These are phyloP conservation scores for Phoma sp. DNA, from an alignment of 2,329 filamentous ascomycete genomes.

Conservation along the genomic window DNA sequence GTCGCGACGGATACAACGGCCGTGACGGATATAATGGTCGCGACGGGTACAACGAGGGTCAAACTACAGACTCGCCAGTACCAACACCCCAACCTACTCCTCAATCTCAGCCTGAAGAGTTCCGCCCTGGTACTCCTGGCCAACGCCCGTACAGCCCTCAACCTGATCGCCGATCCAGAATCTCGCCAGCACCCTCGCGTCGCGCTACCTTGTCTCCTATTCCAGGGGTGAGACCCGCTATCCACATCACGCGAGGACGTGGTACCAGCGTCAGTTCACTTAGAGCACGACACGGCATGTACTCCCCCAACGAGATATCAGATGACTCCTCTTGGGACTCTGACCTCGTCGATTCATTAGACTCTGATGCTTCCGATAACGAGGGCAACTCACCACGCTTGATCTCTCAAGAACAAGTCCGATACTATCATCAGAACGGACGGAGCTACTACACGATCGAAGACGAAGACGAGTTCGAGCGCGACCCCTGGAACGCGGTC, in stretches of 20 bases:
- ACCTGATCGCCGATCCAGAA: constrained; percentile 27
- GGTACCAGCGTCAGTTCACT: constrained; percentile 38
- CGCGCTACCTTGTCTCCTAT: constrained; percentile 48
- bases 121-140: constrained; percentile 41
- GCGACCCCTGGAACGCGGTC: constrained; percentile 66
- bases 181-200: constrained; percentile 39
- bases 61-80: constrained; percentile 39
- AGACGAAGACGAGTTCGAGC: constrained; percentile 53
- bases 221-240: constrained; percentile 43
- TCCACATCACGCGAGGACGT: constrained; percentile 41
- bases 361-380: constrained; percentile 35
- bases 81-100: constrained; percentile 33
- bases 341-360: constrained; percentile 47
- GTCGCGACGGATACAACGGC: constrained; percentile 47
- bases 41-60: constrained; percentile 41
- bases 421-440: constrained; percentile 23
- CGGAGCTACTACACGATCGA: constrained; percentile 34
- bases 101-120: constrained; percentile 32
- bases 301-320: constrained; percentile 39
- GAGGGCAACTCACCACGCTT: constrained; percentile 23
- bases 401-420: constrained; percentile 16
- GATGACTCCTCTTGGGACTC: constrained; percentile 51
- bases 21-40: constrained; percentile 41
- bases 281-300: constrained; percentile 38
- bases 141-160: constrained; percentile 41